phyloP scores from a whole-genome alignment of 805 yeast genomes.

The Saccharomycopsis olivae region DNA sequence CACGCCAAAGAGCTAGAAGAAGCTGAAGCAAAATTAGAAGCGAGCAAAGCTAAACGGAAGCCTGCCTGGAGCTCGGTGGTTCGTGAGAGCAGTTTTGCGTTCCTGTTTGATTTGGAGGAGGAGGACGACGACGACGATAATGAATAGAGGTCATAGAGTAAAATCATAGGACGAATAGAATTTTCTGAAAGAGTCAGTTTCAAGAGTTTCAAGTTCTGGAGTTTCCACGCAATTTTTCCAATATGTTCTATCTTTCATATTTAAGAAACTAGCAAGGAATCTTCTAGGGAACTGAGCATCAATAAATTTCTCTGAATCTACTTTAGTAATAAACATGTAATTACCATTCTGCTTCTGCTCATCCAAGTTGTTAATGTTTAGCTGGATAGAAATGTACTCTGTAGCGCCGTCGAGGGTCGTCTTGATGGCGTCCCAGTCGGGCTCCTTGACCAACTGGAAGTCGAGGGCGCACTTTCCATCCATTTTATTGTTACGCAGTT shows the following conservation, averaged over 20 bases:
- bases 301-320: constrained; percentile 29
- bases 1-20: too few relatives aligned
- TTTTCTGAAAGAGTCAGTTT: constrained; percentile 52
- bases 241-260: constrained; percentile 42
- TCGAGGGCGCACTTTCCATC: background rate
- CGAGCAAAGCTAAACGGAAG: too few relatives aligned
- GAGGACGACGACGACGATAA: too few relatives aligned
- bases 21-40: too few relatives aligned
- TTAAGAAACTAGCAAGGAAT: constrained; percentile 56
- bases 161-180: constrained; percentile 46
- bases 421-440: constrained; percentile 20
- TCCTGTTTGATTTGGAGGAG: too few relatives aligned
- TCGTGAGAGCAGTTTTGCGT: too few relatives aligned
- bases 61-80: too few relatives aligned
- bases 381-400: constrained; percentile 27
- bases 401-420: constrained; percentile 23
- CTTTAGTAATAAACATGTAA: constrained; percentile 23
- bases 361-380: constrained; percentile 18
- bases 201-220: constrained; percentile 47
- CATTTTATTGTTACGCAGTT: constrained; percentile 1
- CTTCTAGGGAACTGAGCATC: constrained; percentile 83
- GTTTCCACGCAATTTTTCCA: constrained; percentile 77
- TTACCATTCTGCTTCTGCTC: constrained; percentile 23
- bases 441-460: constrained; percentile 9
- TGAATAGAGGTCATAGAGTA: too few relatives aligned